phyloP scores from a whole-genome alignment of 176 grass and related monocot species.

The Eremochloa ophiuroides region DNA sequence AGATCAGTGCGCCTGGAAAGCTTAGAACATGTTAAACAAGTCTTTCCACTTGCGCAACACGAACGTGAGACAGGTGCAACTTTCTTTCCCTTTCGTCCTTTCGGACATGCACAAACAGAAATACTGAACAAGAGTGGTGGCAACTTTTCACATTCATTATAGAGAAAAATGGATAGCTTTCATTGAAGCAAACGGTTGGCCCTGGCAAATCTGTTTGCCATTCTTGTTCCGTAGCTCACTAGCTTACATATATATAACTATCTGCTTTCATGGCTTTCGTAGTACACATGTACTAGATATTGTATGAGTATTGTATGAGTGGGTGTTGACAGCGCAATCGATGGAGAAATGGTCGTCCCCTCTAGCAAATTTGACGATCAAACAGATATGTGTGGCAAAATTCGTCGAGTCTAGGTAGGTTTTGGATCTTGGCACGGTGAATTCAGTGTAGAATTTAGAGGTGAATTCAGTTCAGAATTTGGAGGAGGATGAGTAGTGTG shows the following conservation, averaged over 20 bases:
- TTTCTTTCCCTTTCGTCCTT: constrained; percentile 11
- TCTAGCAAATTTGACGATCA: no score
- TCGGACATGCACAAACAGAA: not conserved
- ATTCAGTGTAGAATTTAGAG: not conserved
- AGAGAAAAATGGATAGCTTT: not conserved
- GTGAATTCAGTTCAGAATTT: not conserved
- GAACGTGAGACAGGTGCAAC: not conserved
- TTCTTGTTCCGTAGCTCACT: not conserved
- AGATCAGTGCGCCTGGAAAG: constrained; percentile 13
- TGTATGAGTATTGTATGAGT: not conserved
- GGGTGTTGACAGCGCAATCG: not conserved
- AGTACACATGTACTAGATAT: not conserved
- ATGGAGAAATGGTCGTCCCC: not conserved
- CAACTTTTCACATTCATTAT: constrained; percentile 14
- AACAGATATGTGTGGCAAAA: no score
- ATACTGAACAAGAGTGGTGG: not conserved
- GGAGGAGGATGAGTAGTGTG: not conserved
- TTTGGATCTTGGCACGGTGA: not conserved
- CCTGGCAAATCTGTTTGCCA: not conserved
- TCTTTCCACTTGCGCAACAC: not conserved
- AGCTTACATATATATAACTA: not conserved
- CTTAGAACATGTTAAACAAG: not conserved
- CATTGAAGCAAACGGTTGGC: not conserved
- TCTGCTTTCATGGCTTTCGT: not conserved
- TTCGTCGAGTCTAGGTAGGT: no score